These are phyloP conservation scores for Inonotus hispidus DNA, from an alignment of 1,284 basidiomycete species.

Conservation along the genomic window DNA sequence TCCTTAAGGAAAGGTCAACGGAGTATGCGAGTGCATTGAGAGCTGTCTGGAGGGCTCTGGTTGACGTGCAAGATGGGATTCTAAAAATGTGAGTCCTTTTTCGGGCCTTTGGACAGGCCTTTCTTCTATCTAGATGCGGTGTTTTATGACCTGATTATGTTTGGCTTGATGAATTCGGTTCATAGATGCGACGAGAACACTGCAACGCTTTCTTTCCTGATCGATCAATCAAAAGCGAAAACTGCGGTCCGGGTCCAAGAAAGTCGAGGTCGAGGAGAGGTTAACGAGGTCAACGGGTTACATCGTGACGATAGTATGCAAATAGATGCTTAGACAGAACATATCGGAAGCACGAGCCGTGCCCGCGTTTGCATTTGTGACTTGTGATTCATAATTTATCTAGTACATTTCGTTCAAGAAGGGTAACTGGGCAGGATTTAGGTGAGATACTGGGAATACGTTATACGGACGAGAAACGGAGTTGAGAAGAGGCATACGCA, in stretches of 20 bases:
- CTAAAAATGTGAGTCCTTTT: constrained; percentile 65
- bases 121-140: no score
- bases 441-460: no score
- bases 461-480: no score
- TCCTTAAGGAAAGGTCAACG: constrained; percentile 66
- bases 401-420: no score
- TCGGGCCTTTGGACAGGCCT: no score
- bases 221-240: constrained; percentile 63
- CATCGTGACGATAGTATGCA: not conserved
- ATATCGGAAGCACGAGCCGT: no score
- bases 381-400: no score
- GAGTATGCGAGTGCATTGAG: constrained; percentile 85
- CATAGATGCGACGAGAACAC: constrained; percentile 82
- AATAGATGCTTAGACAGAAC: not conserved
- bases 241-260: not conserved
- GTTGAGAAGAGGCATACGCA: no score
- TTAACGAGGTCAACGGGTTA: not conserved
- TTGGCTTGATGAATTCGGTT: no score
- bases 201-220: constrained; percentile 70
- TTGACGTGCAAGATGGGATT: constrained; percentile 73
- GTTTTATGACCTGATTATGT: no score
- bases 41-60: constrained; percentile 74
- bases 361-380: no score
- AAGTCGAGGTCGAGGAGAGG: not conserved
- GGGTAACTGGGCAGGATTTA: no score